Evolutionary conservation across 2,329 filamentous ascomycete genomes (phyloP), one percentile per base, ranked within the genome.

Genomic region (Calonectria crousiana): DNA sequence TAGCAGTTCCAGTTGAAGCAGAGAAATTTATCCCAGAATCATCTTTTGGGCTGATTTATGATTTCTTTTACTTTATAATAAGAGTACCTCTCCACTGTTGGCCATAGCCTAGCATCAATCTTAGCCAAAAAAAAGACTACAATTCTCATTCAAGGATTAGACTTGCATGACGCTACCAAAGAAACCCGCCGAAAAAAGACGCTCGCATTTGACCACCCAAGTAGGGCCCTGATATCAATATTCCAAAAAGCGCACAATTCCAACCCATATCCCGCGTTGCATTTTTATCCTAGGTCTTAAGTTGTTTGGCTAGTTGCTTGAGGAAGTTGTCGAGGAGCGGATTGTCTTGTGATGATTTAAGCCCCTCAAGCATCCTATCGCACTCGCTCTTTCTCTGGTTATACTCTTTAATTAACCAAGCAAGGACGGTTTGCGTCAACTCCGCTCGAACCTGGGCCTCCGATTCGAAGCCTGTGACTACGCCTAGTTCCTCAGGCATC

Each of bases 351-450:
- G 6, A 28, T 4, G 23, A 4, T 18, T 41, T 26, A 10, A 6
- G 10, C 10, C 47, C 51, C 44, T 28, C 32, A 30, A 75, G 41
- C 58, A 73, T 52, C 18, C 23, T 41, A 4, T 52, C 52, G 13
- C 60, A 20, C 4, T 73, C 23, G 1, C 74, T 72, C 5, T 71
- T 30, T 58, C 79, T 76, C 26, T 3, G 60, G 66, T 69, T 58
- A 13, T 75, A 66, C 69, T 83, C 75, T 52, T 78, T 75, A 68
- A 80, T 69, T 36, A 90, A 73, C 78, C 83, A 85, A 8, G 47
- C 74, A 18, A 89, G 75, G 3, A 90, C 78, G 38, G 78, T 75
- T 75, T 85, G 82, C 0, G 88, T 86, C 4, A 90, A 79, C 69
- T 78, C 80, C 73, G 85, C 81, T 76, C 81, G 86, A 1, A 87